These are phyloP conservation scores for Gossypium laxum DNA, from an alignment of 441 rosid species.

Conservation along the genomic window DNA sequence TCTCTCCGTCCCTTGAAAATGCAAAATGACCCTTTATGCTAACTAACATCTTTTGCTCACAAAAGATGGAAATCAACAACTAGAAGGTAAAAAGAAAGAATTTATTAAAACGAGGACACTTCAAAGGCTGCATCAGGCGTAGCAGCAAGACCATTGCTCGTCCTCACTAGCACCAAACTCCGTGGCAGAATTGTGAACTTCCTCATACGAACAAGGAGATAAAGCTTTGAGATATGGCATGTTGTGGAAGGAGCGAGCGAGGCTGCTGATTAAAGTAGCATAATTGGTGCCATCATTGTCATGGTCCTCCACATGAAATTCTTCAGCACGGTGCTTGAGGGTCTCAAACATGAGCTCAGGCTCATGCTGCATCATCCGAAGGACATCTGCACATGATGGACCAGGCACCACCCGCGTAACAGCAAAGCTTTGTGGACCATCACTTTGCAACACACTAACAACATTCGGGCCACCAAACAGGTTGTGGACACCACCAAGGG, in stretches of 20 bases:
- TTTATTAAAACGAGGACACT: slow-evolving; percentile 22
- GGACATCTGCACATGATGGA: slow-evolving; percentile 69
- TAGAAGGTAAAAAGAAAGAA: background rate
- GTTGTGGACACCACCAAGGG: slow-evolving; percentile 93
- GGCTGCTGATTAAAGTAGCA: slow-evolving; percentile 32
- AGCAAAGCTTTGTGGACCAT: slow-evolving; percentile 79
- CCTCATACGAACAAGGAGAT: slow-evolving; percentile 46
- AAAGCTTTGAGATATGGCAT: slow-evolving; percentile 69
- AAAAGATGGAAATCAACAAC: slow-evolving; percentile 4
- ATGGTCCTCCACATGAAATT: slow-evolving; percentile 28
- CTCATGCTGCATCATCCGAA: slow-evolving; percentile 84
- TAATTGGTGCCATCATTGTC: slow-evolving; percentile 23
- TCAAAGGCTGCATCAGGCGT: slow-evolving; percentile 31
- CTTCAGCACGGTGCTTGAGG: slow-evolving; percentile 80
- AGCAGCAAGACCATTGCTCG: slow-evolving; percentile 61
- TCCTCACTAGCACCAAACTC: slow-evolving; percentile 39
- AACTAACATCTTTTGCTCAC: slow-evolving; percentile 19
- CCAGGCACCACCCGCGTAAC: slow-evolving; percentile 71
- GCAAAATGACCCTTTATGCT: slow-evolving; percentile 21
- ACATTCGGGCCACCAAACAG: slow-evolving; percentile 87
- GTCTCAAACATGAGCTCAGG: slow-evolving; percentile 86
- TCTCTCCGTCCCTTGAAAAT: slow-evolving; percentile 18
- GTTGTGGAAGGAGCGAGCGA: slow-evolving; percentile 61
- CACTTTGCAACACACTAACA: slow-evolving; percentile 74
- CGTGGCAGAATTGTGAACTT: slow-evolving; percentile 31